Evolutionary conservation across 164 flowering plant genomes (phyloP), one percentile per base, ranked within the genome.

Genomic region (Warburgia ugandensis): DNA sequence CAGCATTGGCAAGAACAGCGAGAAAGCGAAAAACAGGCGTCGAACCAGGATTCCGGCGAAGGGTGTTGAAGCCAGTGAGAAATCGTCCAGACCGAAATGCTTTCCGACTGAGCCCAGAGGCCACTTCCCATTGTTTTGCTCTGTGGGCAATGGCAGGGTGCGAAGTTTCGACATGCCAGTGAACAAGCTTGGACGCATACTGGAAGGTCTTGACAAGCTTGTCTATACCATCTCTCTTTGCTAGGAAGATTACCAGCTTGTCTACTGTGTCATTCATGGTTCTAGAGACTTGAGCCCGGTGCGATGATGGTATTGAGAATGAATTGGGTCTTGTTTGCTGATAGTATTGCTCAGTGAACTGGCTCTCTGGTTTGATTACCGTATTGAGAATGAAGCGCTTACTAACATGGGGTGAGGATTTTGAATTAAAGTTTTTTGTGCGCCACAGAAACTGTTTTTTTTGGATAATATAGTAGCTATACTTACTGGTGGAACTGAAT

Each of bases 191-290:
- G 66, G 99, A 88, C 31, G 86, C 95, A 55, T 88, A 88, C 45
- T 92, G 99, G 70, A 88, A 86, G 37, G 99, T 92, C 76, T 92
- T 92, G 49, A 92, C 99, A 2, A 92, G 89, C 75, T 92, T 88
- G 80, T 88, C 96, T 21, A 88, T 88, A 48, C 99, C 99, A 60
- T 92, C 99, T 66, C 99, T 68, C 73, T 92, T 92, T 29, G 95
- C 96, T 29, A 92, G 70, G 74, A 87, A 92, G 77, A 86, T 68
- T 7, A 88, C 91, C 27, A 87, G 73, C 73, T 85, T 92, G 79
- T 87, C 98, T 23, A 83, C 81, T 55, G 78, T 73, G 71, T 92
- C 98, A 41, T 74, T 72, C 86, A 78, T 78, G 59, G 12, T 43
- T 16, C 0, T n/a, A 35, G 22, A 28, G 48, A 19, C 23, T 42